A percentile compares a stretch with the other conserved stretches of the same genome.
Conservation (phyloP, 192 early-diverging fungal species). For the Umbelopsis isabellina region DNA sequence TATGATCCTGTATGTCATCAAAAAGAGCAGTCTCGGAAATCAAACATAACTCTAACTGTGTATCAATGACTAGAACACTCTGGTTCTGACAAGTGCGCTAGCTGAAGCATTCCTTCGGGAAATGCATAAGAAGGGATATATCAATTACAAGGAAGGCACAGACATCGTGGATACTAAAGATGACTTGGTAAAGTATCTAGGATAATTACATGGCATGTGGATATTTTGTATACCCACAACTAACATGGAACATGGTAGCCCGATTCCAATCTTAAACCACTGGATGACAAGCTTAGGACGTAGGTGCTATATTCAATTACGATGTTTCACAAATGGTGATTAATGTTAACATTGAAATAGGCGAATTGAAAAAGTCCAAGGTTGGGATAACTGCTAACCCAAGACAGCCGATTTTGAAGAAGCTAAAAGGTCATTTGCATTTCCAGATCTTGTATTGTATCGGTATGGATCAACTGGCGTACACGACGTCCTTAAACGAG, state of each 20-base stretch:
- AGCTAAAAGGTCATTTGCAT: constrained; percentile 22
- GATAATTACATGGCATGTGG: background rate
- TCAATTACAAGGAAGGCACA: constrained; percentile 56
- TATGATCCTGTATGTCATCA: constrained; percentile 61
- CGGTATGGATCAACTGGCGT: constrained; percentile 86
- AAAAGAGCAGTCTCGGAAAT: constrained; percentile 10
- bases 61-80: constrained; percentile 46
- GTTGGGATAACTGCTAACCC: background rate
- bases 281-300: constrained; percentile 59
- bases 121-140: constrained; percentile 59
- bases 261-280: constrained; percentile 48
- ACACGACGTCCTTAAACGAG: constrained; percentile 65
- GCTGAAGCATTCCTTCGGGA: constrained; percentile 68
- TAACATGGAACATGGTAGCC: constrained; percentile 26
- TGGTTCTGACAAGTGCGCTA: constrained; percentile 67
- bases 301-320: constrained; percentile 17
- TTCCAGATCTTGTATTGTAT: constrained; percentile 73
- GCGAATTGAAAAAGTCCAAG: constrained; percentile 62
- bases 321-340: background rate
- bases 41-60: background rate
- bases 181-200: constrained; percentile 38
- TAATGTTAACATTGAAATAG: constrained; percentile 12
- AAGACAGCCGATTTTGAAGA: background rate
- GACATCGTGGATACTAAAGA: constrained; percentile 58
- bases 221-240: background rate